Percentiles rank a stretch among this genome's conserved stretches.
Evolutionary conservation across 768 basidiomycete species (phyloP).

Genomic region (Fomitopsis serialis): DNA sequence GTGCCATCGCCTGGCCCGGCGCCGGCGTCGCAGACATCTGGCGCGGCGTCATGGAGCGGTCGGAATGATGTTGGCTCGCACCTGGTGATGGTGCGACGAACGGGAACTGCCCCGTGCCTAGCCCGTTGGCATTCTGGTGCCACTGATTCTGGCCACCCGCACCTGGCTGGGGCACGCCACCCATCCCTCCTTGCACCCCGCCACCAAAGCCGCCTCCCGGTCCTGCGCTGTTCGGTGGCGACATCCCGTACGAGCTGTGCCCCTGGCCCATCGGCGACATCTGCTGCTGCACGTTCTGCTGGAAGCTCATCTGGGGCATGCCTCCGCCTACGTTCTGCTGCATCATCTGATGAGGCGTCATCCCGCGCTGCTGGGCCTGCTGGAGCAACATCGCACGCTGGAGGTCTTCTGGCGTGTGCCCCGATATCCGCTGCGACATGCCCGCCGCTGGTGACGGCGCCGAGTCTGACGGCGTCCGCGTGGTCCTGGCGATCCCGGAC

Average conservation of each 20-base stretch:
- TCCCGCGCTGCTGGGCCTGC: constrained; percentile 26
- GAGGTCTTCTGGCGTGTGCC: constrained; percentile 31
- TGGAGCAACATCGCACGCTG: constrained; percentile 32
- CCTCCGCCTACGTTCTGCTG: constrained; percentile 27
- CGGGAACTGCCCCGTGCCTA: constrained; percentile 12
- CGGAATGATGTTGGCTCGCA: constrained; percentile 12
- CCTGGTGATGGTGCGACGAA: constrained; percentile 18
- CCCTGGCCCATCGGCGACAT: constrained; percentile 17
- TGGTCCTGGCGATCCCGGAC: constrained; percentile 71
- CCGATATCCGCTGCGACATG: constrained; percentile 40
- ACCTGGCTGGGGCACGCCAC: background rate
- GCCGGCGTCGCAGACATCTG: constrained; percentile 47
- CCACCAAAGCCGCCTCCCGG: constrained; percentile 3
- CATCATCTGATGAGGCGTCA: constrained; percentile 29
- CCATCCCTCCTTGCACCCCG: constrained; percentile 3
- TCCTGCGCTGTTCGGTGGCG: constrained; percentile 14
- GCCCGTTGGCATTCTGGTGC: constrained; percentile 10
- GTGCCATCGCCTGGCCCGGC: constrained; percentile 33
- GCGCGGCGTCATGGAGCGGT: constrained; percentile 25
- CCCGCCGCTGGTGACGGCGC: constrained; percentile 37
- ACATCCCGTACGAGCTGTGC: constrained; percentile 13
- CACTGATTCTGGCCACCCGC: constrained; percentile 11
- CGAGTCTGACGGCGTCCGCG: constrained; percentile 69
- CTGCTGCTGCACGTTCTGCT: constrained; percentile 21
- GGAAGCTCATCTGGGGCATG: constrained; percentile 29